Base-by-base conservation (phyloP, 2,329 filamentous ascomycete species). In the Rachicladosporium sp. region DNA sequence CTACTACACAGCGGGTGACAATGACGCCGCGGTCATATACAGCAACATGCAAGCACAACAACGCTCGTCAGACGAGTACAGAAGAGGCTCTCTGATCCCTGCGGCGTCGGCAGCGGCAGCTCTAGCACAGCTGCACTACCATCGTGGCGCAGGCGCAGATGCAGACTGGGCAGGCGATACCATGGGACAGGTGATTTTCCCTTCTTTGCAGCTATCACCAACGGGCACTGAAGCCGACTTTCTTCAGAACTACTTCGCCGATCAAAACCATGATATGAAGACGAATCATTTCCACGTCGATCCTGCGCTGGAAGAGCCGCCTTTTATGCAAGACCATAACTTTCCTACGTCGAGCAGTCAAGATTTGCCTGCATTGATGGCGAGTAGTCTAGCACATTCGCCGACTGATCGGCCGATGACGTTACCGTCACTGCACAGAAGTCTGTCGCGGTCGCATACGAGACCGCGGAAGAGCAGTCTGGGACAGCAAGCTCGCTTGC, bases 321-420 rank as follows among this genome's bases (percentile, higher is more conserved):
- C 44, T 23, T 80, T 80, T 40, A 45, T 60, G 46, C 48, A 48
- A 36, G 52, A 50, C 36, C 50, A 47, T 29, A 34, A 42, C 15
- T 53, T 51, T 36, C 57, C 77, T 12, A 71, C 74, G 70, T 31
- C 65, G 66, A 46, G 73, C 76, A 49, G 77, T 75, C 42, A 50
- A 35, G 50, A 55, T 29, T 47, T 48, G 21, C 74, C 82, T 54
- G 83, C 89, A 51, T 70, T 91, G 37, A 72, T 94, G 5, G 85
- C 87, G 1, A 93, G 86, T 1, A 84, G 91, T 42, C 66, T 94
- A 30, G 74, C 76, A 38, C 80, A 80, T 44, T 93, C 88, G 7
- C 88, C 87, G 1, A 82, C 86, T 5, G 85, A 82, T 40, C 82
- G 88, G 46, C 93, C 87, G 10, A 88, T 87, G 1, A 94, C 87